Evolutionary conservation across 306 rosid genomes (phyloP).

Genomic region (Carpinus viminea): DNA sequence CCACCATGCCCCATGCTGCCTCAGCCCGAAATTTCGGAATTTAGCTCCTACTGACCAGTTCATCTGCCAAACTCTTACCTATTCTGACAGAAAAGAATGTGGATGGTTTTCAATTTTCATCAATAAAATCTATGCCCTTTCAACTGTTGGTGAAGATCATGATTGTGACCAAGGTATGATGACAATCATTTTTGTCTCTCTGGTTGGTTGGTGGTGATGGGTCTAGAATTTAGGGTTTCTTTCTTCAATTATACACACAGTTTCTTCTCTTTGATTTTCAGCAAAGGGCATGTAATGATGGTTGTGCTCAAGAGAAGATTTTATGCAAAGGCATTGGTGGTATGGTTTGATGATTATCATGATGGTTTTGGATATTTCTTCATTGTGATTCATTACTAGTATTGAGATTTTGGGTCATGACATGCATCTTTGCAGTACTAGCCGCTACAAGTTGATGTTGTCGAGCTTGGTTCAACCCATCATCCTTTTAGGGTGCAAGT

Average conservation of each 20-base stretch:
- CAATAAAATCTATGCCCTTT: neutral
- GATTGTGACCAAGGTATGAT: neutral
- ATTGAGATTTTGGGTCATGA: neutral
- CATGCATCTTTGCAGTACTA: too few species aligned
- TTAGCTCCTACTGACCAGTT: neutral
- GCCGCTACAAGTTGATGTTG: too few species aligned
- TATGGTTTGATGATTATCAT: neutral
- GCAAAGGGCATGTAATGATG: neutral
- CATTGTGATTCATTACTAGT: neutral
- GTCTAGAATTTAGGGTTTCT: too few species aligned
- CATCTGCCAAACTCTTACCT: neutral
- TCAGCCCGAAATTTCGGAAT: neutral
- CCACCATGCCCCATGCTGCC: neutral
- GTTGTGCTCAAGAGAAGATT: neutral
- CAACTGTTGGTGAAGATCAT: neutral
- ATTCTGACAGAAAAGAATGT: neutral
- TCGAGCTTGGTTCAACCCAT: too few species aligned
- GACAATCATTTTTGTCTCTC: neutral
- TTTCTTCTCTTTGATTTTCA: neutral
- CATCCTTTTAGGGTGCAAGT: too few species aligned
- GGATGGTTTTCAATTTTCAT: constrained; percentile 20
- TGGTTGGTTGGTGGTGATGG: neutral
- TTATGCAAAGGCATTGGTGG: neutral
- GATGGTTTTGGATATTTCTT: neutral
- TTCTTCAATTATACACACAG: too few species aligned